Percentiles rank a stretch among this genome's conserved stretches.
phyloP scores from a whole-genome alignment of 2,329 filamentous ascomycete genomes.

The Parastagonospora nodorum region DNA sequence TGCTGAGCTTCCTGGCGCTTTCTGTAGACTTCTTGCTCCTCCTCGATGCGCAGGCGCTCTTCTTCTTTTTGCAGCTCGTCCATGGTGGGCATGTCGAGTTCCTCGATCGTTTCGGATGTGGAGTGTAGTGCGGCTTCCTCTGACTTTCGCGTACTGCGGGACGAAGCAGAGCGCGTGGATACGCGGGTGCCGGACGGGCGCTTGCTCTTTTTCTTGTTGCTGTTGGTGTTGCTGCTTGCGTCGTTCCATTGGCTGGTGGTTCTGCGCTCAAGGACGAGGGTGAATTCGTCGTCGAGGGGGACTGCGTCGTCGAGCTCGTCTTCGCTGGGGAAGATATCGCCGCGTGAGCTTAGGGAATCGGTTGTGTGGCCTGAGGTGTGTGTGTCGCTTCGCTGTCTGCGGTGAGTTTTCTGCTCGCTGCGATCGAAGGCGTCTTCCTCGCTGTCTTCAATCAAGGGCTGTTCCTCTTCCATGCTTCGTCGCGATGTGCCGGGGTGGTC shows the following conservation, averaged over 20 bases:
- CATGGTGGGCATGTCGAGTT: constrained; percentile 52
- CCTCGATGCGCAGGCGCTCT: constrained; percentile 56
- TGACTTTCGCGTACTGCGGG: constrained; percentile 48
- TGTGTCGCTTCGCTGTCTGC: constrained; percentile 75
- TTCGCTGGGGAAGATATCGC: constrained; percentile 90
- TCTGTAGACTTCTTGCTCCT: constrained; percentile 60
- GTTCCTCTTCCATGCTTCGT: constrained; percentile 64
- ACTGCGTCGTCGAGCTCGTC: constrained; percentile 86
- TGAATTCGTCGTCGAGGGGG: constrained; percentile 91
- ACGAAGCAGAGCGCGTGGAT: constrained; percentile 53
- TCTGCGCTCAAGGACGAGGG: constrained; percentile 76
- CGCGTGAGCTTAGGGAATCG: constrained; percentile 84
- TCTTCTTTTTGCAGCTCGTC: constrained; percentile 64
- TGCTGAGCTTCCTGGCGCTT: constrained; percentile 61
- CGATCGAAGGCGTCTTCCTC: constrained; percentile 50
- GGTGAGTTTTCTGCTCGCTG: constrained; percentile 42
- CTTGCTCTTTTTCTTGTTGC: constrained; percentile 54
- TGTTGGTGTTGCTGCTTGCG: constrained; percentile 72
- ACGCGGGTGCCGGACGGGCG: constrained; percentile 54
- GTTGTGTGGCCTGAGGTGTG: constrained; percentile 79
- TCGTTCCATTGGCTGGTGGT: constrained; percentile 64
- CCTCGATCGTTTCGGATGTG: constrained; percentile 29
- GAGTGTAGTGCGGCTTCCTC: constrained; percentile 28
- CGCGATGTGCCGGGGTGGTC: constrained; percentile 73
- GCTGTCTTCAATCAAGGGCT: constrained; percentile 70